Evolutionary conservation across 495 filamentous ascomycete species (phyloP).

Genomic region (Halenospora varia): DNA sequence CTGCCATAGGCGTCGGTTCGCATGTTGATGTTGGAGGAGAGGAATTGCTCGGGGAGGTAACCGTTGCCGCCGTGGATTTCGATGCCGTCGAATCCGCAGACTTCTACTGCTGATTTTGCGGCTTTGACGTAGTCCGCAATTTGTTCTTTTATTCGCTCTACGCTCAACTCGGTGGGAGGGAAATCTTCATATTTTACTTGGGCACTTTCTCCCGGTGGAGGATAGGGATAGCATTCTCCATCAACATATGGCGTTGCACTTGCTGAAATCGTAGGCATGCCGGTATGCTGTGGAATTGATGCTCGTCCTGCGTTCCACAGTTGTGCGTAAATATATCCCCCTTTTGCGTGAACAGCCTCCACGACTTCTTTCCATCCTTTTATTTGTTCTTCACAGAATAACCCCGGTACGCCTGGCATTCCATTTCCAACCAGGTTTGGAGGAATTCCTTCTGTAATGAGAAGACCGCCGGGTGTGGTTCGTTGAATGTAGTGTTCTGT

Average conservation of each 20-base stretch:
- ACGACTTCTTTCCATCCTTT: conserved; percentile 47
- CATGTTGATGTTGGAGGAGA: conserved; percentile 45
- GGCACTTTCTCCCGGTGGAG: conserved; percentile 11
- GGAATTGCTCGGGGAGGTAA: conserved; percentile 53
- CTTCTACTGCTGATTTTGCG: conserved; percentile 33
- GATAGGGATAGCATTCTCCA: conserved; percentile 14
- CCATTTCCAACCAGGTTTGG: conserved; percentile 45
- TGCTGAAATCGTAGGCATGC: conserved; percentile 19
- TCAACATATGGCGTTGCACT: conserved; percentile 14
- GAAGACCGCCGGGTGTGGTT: conserved; percentile 47
- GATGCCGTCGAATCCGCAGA: conserved; percentile 48
- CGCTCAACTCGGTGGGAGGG: conserved; percentile 42
- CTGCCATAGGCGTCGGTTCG: conserved; percentile 51
- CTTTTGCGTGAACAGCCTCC: conserved; percentile 49
- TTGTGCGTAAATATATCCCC: conserved; percentile 49
- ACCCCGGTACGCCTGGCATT: conserved; percentile 45
- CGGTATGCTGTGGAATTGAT: conserved; percentile 41
- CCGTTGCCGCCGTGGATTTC: conserved; percentile 56
- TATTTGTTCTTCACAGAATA: conserved; percentile 44
- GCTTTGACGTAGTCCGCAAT: conserved; percentile 33
- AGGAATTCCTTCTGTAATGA: conserved; percentile 53
- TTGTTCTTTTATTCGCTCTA: conserved; percentile 38
- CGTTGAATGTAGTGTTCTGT: conserved; percentile 53
- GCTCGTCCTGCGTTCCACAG: conserved; percentile 50
- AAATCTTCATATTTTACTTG: conserved; percentile 38